Evolutionary conservation across 2,329 filamentous ascomycete genomes (phyloP).

Genomic region (Neonectria faginata): DNA sequence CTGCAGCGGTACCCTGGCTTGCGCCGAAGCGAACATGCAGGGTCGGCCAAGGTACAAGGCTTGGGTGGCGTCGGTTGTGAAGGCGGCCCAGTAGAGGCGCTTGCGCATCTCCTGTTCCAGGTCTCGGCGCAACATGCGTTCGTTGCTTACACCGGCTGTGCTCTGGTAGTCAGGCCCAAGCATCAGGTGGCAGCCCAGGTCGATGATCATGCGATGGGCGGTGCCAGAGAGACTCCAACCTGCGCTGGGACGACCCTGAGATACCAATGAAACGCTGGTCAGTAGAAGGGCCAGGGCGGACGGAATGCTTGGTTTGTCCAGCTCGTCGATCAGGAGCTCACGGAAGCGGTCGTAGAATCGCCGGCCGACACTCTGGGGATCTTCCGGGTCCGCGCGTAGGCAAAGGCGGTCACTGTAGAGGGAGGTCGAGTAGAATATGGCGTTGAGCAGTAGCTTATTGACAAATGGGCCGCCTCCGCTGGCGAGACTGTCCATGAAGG

Average conservation of each 20-base stretch:
- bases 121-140: constrained; percentile 45
- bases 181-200: constrained; percentile 53
- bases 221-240: constrained; percentile 52
- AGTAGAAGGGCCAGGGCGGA: constrained; percentile 52
- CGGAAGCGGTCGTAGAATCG: constrained; percentile 55
- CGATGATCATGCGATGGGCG: constrained; percentile 55
- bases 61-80: constrained; percentile 50
- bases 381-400: constrained; percentile 49
- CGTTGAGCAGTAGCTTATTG: constrained; percentile 54
- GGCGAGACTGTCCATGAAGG: constrained; percentile 53
- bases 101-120: constrained; percentile 51
- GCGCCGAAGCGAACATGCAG: constrained; percentile 48
- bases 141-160: constrained; percentile 41
- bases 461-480: constrained; percentile 51
- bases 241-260: constrained; percentile 50
- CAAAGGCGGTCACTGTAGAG: constrained; percentile 54
- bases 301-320: constrained; percentile 52
- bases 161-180: constrained; percentile 44
- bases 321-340: constrained; percentile 49
- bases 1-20: constrained; percentile 48
- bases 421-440: constrained; percentile 55
- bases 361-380: constrained; percentile 50
- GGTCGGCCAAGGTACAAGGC: constrained; percentile 51
- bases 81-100: constrained; percentile 52
- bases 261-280: constrained; percentile 48